These are phyloP conservation scores for Mycosphaerella sp. DNA, from an alignment of 2,329 filamentous ascomycete genomes.

Conservation along the genomic window DNA sequence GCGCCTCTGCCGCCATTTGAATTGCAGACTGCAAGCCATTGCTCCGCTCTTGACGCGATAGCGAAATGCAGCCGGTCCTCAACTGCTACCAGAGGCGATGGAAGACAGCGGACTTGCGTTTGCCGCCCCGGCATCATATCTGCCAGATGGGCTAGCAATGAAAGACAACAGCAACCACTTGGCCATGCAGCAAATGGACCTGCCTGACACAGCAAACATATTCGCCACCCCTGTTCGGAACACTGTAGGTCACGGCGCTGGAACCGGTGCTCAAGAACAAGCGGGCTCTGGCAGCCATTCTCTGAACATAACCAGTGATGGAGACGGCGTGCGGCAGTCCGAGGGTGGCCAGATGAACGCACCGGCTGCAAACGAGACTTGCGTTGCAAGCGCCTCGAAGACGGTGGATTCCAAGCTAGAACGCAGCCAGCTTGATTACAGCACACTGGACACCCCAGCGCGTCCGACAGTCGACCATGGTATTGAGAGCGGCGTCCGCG, in stretches of 20 bases:
- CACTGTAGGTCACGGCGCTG: not conserved
- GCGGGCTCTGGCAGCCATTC: not conserved
- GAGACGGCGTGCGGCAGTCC: not conserved
- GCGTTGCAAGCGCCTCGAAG: not conserved
- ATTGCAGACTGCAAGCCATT: too few relatives aligned
- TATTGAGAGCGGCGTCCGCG: slow-evolving; percentile 19
- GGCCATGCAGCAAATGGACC: slow-evolving; percentile 1
- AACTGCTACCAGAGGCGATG: slow-evolving; percentile 15
- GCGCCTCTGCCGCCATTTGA: too few relatives aligned
- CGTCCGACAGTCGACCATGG: slow-evolving; percentile 17
- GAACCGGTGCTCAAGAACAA: not conserved
- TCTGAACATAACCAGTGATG: not conserved
- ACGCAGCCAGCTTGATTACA: not conserved
- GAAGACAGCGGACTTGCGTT: slow-evolving; percentile 12
- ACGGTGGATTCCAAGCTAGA: not conserved
- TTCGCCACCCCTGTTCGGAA: not conserved
- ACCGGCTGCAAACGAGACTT: slow-evolving; percentile 1
- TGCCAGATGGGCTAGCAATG: slow-evolving; percentile 8
- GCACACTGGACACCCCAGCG: slow-evolving; percentile 13
- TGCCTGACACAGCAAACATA: not conserved
- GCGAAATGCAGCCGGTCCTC: slow-evolving; percentile 14
- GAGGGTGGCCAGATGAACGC: not conserved
- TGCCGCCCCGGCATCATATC: slow-evolving; percentile 3
- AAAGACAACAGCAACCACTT: slow-evolving; percentile 10
- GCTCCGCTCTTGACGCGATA: not conserved